Evolutionary conservation across 192 early-diverging fungal species (phyloP), one percentile per base, ranked within the genome.

Genomic region (Phlyctochytrium bullatum): DNA sequence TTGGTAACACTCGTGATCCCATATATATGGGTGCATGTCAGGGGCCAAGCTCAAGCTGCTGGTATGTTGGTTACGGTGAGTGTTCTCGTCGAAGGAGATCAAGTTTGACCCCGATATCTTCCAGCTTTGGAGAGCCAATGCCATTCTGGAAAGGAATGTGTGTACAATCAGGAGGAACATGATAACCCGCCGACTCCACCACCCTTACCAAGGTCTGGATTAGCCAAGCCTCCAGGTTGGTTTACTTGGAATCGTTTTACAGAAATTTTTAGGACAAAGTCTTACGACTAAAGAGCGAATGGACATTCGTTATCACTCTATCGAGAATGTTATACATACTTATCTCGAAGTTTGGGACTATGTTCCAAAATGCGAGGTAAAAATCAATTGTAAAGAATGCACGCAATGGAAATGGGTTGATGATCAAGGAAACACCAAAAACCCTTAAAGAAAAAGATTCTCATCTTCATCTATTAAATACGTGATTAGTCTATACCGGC

Each of bases 1-100:
- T 95, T 69, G 95, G 94, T 2, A 88, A 98, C 77, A 89, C 87
- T 1, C 90, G 89, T 1, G 96, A 98, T 76, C 94, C 95, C 10
- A 88, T 98, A 28, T 98, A 86, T 74, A 80, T 90, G 65, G 96
- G 96, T 29, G 80, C 85, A 28, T 98, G 96, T 69, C 80, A 78
- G 12, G 91, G 90, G 2, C 75, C 76, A 29, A 76, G 79, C 0
- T 83, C 81, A 14, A 68, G 67, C 28, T 92, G 91, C 68, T 92
- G 89, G 64, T 87, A 86, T 62, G 85, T 79, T 24, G 87, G 82
- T 0, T 91, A 91, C 65, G 89, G 40, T 47, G 40, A 47, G 40
- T 47, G 6, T 47, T n/a, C n/a, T n/a, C n/a, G n/a, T n/a, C n/a
- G n/a, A n/a, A n/a, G n/a, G n/a, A n/a, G n/a, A n/a, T n/a, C n/a